A percentile compares a stretch with the other conserved stretches of the same genome.
Evolutionary conservation across 495 filamentous ascomycete genomes (phyloP).

Genomic region (Bacidia rubella): DNA sequence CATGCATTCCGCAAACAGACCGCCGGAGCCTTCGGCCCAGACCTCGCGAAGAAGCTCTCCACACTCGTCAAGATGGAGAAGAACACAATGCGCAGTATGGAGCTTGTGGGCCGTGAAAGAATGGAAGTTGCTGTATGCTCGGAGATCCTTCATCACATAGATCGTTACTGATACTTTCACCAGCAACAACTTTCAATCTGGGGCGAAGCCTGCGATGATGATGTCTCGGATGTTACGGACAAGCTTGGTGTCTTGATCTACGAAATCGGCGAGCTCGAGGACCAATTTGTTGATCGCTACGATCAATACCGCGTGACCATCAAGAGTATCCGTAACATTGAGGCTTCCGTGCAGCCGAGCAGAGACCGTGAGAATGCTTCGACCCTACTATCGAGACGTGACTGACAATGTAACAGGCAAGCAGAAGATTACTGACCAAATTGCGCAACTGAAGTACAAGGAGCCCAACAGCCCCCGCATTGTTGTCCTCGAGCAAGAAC

Average conservation of each 20-base stretch:
- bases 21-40: conserved; percentile 89
- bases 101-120: conserved; percentile 82
- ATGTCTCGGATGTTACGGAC: conserved; percentile 97
- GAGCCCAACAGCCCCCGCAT: conserved; percentile 96
- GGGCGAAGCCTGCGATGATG: conserved; percentile 93
- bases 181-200: conserved; percentile 98
- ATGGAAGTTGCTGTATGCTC: conserved; percentile 89
- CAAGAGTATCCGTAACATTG: conserved; percentile 98
- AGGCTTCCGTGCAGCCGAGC: conserved; percentile 94
- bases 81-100: conserved; percentile 98
- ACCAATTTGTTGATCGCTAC: conserved; percentile 95
- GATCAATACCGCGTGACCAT: conserved; percentile 98
- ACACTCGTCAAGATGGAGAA: conserved; percentile 99
- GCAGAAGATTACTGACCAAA: conserved; percentile 98
- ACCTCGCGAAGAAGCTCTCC: conserved; percentile 91
- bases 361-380: conserved; percentile 60
- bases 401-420: conserved; percentile 44
- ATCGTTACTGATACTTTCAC: conserved; percentile 19
- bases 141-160: neutral
- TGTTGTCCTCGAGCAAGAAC: conserved; percentile 93
- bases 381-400: neutral
- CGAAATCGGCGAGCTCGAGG: conserved; percentile 96
- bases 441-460: conserved; percentile 98
- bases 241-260: conserved; percentile 96
- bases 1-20: conserved; percentile 87